phyloP scores from a whole-genome alignment of 2,329 filamentous ascomycete species.

The Domatiomyces catenatus region DNA sequence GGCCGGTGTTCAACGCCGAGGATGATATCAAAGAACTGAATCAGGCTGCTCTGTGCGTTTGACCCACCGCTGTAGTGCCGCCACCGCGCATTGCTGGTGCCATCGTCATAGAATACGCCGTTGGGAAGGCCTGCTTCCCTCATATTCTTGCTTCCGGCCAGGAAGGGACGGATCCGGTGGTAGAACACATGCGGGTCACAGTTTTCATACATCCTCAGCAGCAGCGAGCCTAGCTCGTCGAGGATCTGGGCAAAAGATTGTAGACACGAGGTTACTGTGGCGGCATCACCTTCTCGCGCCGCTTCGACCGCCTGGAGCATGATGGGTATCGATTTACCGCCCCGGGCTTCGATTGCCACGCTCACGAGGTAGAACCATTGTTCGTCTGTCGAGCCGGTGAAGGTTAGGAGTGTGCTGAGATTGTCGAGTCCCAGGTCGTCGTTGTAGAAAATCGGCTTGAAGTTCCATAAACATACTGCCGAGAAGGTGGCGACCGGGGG shows the following conservation, averaged over 20 bases:
- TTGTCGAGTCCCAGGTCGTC: constrained; percentile 80
- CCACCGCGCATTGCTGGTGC: constrained; percentile 51
- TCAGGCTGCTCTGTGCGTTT: constrained; percentile 90
- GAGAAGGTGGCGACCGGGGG: constrained; percentile 91
- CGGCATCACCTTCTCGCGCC: constrained; percentile 52
- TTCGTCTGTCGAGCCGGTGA: constrained; percentile 88
- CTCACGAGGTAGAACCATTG: constrained; percentile 98
- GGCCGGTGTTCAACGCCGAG: constrained; percentile 81
- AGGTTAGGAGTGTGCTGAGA: constrained; percentile 71
- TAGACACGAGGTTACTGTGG: constrained; percentile 62
- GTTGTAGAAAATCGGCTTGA: constrained; percentile 73
- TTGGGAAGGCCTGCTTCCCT: constrained; percentile 75
- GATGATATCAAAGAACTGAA: constrained; percentile 92
- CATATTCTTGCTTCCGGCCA: constrained; percentile 97
- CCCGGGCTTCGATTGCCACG: constrained; percentile 85
- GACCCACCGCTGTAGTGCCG: constrained; percentile 84
- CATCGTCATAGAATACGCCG: constrained; percentile 77
- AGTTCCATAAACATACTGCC: constrained; percentile 88
- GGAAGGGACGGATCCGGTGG: constrained; percentile 84
- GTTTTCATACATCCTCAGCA: constrained; percentile 85
- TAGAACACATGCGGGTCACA: constrained; percentile 94
- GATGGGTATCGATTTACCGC: constrained; percentile 68
- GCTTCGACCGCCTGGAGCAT: constrained; percentile 81
- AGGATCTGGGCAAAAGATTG: constrained; percentile 70
- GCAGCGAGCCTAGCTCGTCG: constrained; percentile 63